These are phyloP conservation scores for Elsinoe ampelina DNA, from an alignment of 2,329 filamentous ascomycete species.

Conservation along the genomic window DNA sequence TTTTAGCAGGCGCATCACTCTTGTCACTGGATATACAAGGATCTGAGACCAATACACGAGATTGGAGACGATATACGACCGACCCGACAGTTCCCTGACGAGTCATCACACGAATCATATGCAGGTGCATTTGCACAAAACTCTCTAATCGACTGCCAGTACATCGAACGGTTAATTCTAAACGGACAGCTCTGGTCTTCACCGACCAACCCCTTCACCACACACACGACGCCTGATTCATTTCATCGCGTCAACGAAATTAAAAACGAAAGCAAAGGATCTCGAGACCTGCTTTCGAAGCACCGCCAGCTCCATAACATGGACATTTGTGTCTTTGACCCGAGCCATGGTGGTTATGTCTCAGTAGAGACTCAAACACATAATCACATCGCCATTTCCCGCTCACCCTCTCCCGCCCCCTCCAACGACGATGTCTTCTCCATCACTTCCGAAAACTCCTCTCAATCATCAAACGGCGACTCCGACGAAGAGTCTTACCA, in stretches of 20 bases:
- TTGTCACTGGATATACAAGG: not conserved
- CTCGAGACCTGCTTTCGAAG: constrained; percentile 9
- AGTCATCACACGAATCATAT: constrained; percentile 8
- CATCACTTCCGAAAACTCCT: constrained; percentile 12
- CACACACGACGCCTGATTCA: constrained; percentile 8
- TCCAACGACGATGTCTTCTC: constrained; percentile 6
- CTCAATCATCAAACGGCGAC: constrained; percentile 10
- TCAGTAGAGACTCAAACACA: not conserved
- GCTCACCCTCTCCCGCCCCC: not conserved
- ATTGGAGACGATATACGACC: not conserved
- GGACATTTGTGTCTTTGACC: constrained; percentile 12
- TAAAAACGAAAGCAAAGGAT: not conserved
- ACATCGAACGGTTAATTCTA: constrained; percentile 15
- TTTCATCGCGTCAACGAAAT: constrained; percentile 1
- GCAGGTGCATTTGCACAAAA: not conserved
- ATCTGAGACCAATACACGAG: not conserved
- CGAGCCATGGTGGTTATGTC: constrained; percentile 13
- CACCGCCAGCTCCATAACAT: not conserved
- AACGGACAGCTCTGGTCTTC: constrained; percentile 16
- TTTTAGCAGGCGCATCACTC: constrained; percentile 3
- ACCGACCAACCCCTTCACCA: constrained; percentile 7
- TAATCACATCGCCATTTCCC: constrained; percentile 7
- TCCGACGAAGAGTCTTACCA: constrained; percentile 11
- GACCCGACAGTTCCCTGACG: not conserved
- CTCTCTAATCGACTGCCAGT: constrained; percentile 14